Evolutionary conservation across 352 stramenopile genomes (phyloP).

Genomic region (Phytopythium oedochilum): DNA sequence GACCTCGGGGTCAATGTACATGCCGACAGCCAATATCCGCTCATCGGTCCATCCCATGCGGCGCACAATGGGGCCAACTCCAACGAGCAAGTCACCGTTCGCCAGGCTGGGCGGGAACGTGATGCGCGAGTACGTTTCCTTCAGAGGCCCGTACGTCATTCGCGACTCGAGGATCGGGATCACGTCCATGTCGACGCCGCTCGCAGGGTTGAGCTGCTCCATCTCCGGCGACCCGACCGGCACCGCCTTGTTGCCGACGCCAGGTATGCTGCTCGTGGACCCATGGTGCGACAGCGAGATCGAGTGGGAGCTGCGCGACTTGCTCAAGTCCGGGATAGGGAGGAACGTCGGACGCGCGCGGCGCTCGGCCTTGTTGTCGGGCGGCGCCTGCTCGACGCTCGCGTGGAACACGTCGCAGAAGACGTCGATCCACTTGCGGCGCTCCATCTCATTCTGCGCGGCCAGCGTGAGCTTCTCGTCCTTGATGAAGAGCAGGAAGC

Average conservation of each 20-base stretch:
- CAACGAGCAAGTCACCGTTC: slow-evolving; percentile 70
- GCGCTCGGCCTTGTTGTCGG: slow-evolving; percentile 53
- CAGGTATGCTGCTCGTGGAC: slow-evolving; percentile 3
- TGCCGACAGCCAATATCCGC: slow-evolving; percentile 67
- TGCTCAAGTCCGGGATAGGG: slow-evolving; percentile 53
- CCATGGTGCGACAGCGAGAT: slow-evolving; percentile 15
- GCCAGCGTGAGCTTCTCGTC: slow-evolving; percentile 78
- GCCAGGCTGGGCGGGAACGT: slow-evolving; percentile 73
- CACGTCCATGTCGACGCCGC: slow-evolving; percentile 32
- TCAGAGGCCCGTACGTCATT: slow-evolving; percentile 63
- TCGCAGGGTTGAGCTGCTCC: slow-evolving; percentile 13
- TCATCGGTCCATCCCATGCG: slow-evolving; percentile 83
- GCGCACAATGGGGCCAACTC: slow-evolving; percentile 67
- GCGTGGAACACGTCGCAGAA: slow-evolving; percentile 75
- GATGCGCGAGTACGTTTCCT: slow-evolving; percentile 73
- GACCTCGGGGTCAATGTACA: slow-evolving; percentile 73
- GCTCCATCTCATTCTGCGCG: slow-evolving; percentile 59
- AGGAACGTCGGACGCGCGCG: slow-evolving; percentile 60
- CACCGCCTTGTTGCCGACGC: slow-evolving; percentile 10
- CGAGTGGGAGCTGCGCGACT: slow-evolving; percentile 17
- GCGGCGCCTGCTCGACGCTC: slow-evolving; percentile 50
- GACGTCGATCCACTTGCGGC: slow-evolving; percentile 75
- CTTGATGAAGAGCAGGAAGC: slow-evolving; percentile 73
- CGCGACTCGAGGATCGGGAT: slow-evolving; percentile 57
- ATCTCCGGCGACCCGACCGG: slow-evolving; percentile 20